These are phyloP conservation scores for Acacia confusa DNA, from an alignment of 306 rosid species.

Conservation along the genomic window DNA sequence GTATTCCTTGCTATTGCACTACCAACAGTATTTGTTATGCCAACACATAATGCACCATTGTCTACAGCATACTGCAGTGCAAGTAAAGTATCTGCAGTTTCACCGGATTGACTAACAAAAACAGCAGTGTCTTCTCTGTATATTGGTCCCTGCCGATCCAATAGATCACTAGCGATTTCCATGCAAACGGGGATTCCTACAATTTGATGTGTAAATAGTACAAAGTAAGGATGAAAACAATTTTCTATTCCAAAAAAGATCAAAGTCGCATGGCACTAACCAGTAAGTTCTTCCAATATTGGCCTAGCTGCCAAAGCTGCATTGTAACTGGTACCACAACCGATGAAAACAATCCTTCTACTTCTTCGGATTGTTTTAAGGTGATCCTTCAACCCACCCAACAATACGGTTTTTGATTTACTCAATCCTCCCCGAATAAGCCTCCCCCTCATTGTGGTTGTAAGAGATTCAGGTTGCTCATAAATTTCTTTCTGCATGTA, in stretches of 20 bases:
- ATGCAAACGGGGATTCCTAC: conserved; percentile 93
- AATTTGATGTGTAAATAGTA: conserved; percentile 34
- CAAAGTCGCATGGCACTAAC: conserved; percentile 46
- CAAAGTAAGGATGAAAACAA: conserved; percentile 14
- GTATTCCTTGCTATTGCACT: conserved; percentile 95
- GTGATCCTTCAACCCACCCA: conserved; percentile 97
- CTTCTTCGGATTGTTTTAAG: conserved; percentile 97
- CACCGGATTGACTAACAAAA: conserved; percentile 99
- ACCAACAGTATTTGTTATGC: conserved; percentile 93
- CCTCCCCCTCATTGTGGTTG: conserved; percentile 98
- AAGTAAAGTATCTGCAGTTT: conserved; percentile 90
- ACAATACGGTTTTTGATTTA: conserved; percentile 79
- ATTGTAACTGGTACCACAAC: conserved; percentile 97
- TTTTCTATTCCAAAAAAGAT: conserved; percentile 23
- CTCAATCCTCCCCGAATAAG: conserved; percentile 73
- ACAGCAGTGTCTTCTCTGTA: conserved; percentile 95
- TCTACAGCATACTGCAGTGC: conserved; percentile 94
- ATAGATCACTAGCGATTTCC: conserved; percentile 98
- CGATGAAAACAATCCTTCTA: conserved; percentile 86
- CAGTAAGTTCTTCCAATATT: conserved; percentile 96
- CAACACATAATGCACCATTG: conserved; percentile 94
- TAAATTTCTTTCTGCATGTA: conserved; percentile 98
- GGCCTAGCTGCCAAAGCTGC: conserved; percentile 99
- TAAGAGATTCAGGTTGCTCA: conserved; percentile 93
- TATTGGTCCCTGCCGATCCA: conserved; percentile 96